These are phyloP conservation scores for Ceriops tagal DNA, from an alignment of 345 rosid genomes.

Conservation along the genomic window DNA sequence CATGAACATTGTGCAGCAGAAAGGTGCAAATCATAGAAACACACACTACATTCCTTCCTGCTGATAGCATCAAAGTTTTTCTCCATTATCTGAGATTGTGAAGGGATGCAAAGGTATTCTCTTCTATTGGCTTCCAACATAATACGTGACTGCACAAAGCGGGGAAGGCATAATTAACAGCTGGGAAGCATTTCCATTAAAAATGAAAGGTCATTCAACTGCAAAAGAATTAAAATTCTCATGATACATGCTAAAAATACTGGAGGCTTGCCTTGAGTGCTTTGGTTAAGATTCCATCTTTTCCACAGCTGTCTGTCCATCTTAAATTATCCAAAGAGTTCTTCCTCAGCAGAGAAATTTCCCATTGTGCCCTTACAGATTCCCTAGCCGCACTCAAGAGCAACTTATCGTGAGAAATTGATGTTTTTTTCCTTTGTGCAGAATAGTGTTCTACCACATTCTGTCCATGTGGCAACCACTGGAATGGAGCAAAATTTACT, in stretches of 20 bases:
- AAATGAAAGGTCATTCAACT: no score
- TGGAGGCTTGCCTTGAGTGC: conserved; percentile 45
- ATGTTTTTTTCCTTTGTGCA: conserved; percentile 42
- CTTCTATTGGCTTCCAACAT: conserved; percentile 46
- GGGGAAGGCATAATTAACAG: neutral
- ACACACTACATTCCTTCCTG: conserved; percentile 53
- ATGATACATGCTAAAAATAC: neutral
- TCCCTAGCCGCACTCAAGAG: conserved; percentile 56
- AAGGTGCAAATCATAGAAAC: conserved; percentile 59
- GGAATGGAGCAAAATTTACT: conserved; percentile 61
- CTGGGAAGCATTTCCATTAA: no score
- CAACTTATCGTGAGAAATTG: conserved; percentile 61
- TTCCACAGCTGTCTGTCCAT: conserved; percentile 53
- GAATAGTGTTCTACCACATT: conserved; percentile 45
- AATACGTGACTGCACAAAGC: conserved; percentile 44
- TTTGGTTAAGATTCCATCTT: conserved; percentile 51
- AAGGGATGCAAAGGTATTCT: conserved; percentile 40
- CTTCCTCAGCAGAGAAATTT: conserved; percentile 37
- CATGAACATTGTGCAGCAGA: conserved; percentile 61
- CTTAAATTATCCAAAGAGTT: conserved; percentile 29
- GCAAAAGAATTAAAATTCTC: neutral
- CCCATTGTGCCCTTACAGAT: conserved; percentile 60
- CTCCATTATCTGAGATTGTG: conserved; percentile 43
- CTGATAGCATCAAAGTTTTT: conserved; percentile 34
- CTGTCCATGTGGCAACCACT: conserved; percentile 73